Percentiles rank a stretch among this genome's conserved stretches.
Evolutionary conservation across 805 yeast genomes (phyloP).

Genomic region (Saccharomycopsis selenospora): DNA sequence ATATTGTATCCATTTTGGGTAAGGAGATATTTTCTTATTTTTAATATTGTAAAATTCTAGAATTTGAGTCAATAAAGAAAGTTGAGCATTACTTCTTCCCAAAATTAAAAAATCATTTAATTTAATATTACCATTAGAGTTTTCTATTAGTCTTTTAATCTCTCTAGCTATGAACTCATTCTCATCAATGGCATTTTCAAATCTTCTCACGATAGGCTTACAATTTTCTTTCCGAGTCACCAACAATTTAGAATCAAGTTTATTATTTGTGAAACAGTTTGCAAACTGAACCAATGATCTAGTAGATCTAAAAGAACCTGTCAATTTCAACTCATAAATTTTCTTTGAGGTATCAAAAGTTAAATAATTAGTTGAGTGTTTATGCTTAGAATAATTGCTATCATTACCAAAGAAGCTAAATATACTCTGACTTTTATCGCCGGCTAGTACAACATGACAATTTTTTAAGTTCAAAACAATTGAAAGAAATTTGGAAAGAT

Average conservation of each 20-base stretch:
- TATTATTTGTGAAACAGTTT: conserved; percentile 19
- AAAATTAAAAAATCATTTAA: conserved; percentile 47
- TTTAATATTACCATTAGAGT: conserved; percentile 36
- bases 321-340: conserved; percentile 27
- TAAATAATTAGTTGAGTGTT: conserved; percentile 5
- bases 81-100: conserved; percentile 44
- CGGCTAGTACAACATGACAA: conserved; percentile 58
- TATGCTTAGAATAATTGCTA: no score
- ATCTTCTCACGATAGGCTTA: conserved; percentile 24
- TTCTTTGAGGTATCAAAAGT: background rate
- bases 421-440: conserved; percentile 66
- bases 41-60: conserved; percentile 38
- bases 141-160: conserved; percentile 34
- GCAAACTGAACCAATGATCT: conserved; percentile 48
- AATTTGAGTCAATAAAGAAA: conserved; percentile 33
- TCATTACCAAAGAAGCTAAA: conserved; percentile 58
- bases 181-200: conserved; percentile 32
- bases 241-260: conserved; percentile 21
- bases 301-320: conserved; percentile 54
- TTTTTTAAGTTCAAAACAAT: conserved; percentile 20
- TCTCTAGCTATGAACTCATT: conserved; percentile 39
- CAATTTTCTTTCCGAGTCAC: conserved; percentile 14
- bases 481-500: background rate
- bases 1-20: conserved; percentile 46
- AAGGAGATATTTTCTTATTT: conserved; percentile 36